A percentile compares a stretch with the other conserved stretches of the same genome.
Conservation (phyloP, 805 yeast species). For the Pichia ethanolica region DNA sequence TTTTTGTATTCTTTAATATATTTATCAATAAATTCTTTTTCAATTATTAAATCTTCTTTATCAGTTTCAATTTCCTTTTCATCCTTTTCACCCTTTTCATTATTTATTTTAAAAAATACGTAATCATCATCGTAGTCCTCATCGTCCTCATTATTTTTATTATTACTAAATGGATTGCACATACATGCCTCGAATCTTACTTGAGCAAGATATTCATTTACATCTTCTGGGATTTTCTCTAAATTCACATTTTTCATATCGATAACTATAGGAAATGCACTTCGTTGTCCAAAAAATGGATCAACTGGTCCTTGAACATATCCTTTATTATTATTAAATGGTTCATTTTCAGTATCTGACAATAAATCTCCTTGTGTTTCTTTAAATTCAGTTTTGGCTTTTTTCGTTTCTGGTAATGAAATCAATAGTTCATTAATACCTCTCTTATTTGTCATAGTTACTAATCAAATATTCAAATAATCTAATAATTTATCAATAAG, state of each 20-base stretch:
- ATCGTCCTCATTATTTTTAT: background rate
- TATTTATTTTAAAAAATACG: background rate
- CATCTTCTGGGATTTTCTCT: slow-evolving; percentile 17
- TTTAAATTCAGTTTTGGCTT: background rate
- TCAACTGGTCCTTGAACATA: slow-evolving; percentile 29
- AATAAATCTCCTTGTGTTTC: background rate
- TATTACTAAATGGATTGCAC: slow-evolving; percentile 7
- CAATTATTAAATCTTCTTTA: background rate
- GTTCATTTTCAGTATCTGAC: background rate
- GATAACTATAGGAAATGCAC: slow-evolving; percentile 28
- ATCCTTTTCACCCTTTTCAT: no score
- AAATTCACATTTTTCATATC: slow-evolving; percentile 15
- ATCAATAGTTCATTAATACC: background rate
- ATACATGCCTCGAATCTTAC: slow-evolving; percentile 26
- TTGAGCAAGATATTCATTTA: slow-evolving; percentile 26
- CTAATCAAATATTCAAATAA: background rate
- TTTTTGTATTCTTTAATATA: slow-evolving; percentile 14
- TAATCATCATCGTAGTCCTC: slow-evolving; percentile 7
- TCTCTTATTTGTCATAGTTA: background rate
- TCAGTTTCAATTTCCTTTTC: background rate
- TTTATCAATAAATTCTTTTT: slow-evolving; percentile 1
- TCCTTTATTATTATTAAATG: background rate
- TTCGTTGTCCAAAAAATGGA: slow-evolving; percentile 29
- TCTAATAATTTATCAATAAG: no score
- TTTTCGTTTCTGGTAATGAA: slow-evolving; percentile 2